Evolutionary conservation across 2,329 filamentous ascomycete genomes (phyloP), one percentile per base, ranked within the genome.

Genomic region (Stenocarpella maydis): DNA sequence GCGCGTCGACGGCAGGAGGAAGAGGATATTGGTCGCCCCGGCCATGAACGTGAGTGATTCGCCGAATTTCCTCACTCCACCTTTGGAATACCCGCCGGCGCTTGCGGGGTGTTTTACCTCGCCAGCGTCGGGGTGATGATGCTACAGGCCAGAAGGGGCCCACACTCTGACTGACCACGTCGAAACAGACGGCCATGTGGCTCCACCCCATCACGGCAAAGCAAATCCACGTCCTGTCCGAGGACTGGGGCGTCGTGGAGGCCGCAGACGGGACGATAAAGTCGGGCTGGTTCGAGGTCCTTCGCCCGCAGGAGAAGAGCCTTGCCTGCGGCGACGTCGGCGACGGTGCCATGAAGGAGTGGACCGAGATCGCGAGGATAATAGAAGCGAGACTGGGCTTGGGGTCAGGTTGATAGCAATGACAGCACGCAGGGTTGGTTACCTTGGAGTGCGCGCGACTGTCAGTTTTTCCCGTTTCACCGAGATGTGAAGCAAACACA

Each of bases 261-360:
- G 77, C 71, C 12, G 74, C 75, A 19, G 72, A 74, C 1, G 75
- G 78, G 9, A 65, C 65, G 19, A 34, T 71, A 28, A 73, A 75
- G 26, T 43, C 49, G 65, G 69, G 76, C 49, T 74, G 74, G 91
- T 86, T 96, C 73, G 90, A 93, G 75, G 88, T 97, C 21, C 77
- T 97, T 71, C 80, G 83, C 64, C 93, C 95, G 0, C 86, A 92
- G 74, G 87, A 91, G 74, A 97, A 97, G 82, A 84, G 85, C 15
- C 82, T 97, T 67, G 95, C 94, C 0, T 97, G 95, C 80, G 94
- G 94, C 17, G 95, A 98, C 80, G 86, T 91, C 2, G 94, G 94
- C 0, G 86, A 88, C 49, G 94, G 94, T 4, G 94, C 89, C 1
- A 97, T 97, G 95, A 88, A 87, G 77, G 88, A 93, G 65, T 97